Evolutionary conservation across 495 filamentous ascomycete species (phyloP).

Genomic region (Aspergillus sclerotioniger): DNA sequence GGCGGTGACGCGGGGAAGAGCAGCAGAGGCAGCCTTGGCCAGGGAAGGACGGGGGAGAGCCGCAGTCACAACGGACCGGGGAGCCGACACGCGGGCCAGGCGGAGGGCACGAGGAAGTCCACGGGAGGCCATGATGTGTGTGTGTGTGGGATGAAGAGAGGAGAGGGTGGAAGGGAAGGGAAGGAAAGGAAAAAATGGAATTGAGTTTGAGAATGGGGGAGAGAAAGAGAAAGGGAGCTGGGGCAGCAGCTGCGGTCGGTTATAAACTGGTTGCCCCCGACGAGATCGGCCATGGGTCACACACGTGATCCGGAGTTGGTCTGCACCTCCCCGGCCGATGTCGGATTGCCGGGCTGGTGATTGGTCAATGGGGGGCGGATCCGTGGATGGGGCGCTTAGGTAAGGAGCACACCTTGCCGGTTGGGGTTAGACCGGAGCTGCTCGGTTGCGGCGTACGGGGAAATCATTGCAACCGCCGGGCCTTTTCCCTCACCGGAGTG

Average conservation of each 20-base stretch:
- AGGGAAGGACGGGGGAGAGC: conserved; percentile 45
- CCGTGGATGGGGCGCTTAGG: conserved; percentile 6
- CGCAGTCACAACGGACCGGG: conserved; percentile 47
- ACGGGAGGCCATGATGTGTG: conserved; percentile 77
- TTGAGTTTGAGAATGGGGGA: conserved; percentile 26
- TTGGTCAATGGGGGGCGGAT: conserved; percentile 6
- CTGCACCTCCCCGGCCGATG: conserved; percentile 39
- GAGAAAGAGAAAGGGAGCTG: conserved; percentile 13
- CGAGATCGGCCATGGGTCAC: conserved; percentile 6
- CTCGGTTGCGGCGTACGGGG: not conserved
- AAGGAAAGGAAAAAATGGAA: conserved; percentile 22
- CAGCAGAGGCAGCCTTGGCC: conserved; percentile 34
- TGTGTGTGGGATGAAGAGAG: conserved; percentile 22
- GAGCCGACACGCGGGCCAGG: conserved; percentile 67
- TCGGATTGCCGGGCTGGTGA: conserved; percentile 22
- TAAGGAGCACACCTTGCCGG: not conserved
- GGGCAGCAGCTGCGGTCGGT: conserved; percentile 10
- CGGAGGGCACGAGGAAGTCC: conserved; percentile 80
- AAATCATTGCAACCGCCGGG: not conserved
- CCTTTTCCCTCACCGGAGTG: too few relatives aligned
- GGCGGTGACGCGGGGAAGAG: conserved; percentile 49
- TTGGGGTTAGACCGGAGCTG: not conserved
- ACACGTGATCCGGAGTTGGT: conserved; percentile 39
- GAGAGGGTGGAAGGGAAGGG: conserved; percentile 22
- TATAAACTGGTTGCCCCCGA: conserved; percentile 23